Evolutionary conservation across 2,329 filamentous ascomycete genomes (phyloP).

Genomic region (Aureobasidium sp.): DNA sequence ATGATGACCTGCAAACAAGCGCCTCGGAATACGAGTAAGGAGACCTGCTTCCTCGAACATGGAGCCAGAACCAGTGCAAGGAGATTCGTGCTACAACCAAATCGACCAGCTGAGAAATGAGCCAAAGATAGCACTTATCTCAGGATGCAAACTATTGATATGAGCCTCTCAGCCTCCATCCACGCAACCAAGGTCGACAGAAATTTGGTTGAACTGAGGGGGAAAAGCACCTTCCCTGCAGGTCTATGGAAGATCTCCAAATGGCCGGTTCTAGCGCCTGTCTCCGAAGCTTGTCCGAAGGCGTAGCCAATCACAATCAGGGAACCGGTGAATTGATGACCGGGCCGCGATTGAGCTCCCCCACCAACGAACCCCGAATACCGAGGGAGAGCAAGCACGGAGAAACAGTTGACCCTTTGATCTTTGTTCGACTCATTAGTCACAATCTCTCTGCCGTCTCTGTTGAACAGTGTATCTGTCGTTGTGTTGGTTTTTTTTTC

Average conservation of each 20-base stretch:
- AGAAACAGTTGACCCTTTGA: background rate
- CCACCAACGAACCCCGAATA: slow-evolving; percentile 6
- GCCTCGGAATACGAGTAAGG: background rate
- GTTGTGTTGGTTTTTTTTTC: background rate
- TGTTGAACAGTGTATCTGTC: background rate
- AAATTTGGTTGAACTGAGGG: slow-evolving; percentile 7
- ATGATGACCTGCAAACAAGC: background rate
- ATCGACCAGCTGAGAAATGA: background rate
- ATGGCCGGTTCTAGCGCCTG: background rate
- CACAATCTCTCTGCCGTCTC: background rate
- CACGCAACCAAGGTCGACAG: background rate
- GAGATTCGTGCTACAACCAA: background rate
- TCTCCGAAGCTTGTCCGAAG: slow-evolving; percentile 3
- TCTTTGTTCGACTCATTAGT: background rate
- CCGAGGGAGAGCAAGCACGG: background rate
- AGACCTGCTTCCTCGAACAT: background rate
- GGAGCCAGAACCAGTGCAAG: background rate
- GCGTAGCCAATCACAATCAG: background rate
- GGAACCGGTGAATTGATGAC: background rate
- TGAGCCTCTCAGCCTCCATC: background rate
- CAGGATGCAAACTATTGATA: background rate
- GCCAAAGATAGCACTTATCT: background rate
- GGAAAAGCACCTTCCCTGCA: background rate
- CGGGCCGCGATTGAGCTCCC: background rate
- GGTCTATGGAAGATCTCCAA: background rate